Evolutionary conservation across 768 basidiomycete genomes (phyloP), one percentile per base, ranked within the genome.

Genomic region (Podaxis pistillaris): DNA sequence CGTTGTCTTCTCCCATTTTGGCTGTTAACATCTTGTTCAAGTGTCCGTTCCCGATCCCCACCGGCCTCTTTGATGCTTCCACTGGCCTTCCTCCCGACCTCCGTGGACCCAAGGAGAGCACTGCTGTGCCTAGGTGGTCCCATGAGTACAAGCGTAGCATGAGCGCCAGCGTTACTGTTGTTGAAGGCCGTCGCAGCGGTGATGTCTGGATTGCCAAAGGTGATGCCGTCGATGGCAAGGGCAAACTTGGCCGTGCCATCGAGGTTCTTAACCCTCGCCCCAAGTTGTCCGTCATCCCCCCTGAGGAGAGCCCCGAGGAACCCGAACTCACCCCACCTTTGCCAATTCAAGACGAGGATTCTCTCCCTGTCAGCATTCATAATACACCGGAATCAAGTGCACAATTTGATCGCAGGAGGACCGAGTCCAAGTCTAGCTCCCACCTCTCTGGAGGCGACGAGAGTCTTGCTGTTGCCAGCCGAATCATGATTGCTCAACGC

Each of bases 191-290:
- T 36, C 85, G 87, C 52, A 89, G 87, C 66, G 87, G 87, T 26
- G 89, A 91, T 67, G 84, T 91, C 30, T 90, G 90, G 90, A 73
- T 91, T 65, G 71, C 83, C 12, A 87, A 87, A 58, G 88, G 89
- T n/a, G 84, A 90, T 63, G 89, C 89, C 6, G 76, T 87, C 22
- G 86, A 88, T 54, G 86, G 86, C 1, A 88, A 86, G 71, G 75
- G 76, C 59, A 87, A 85, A 67, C 65, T 89, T 33, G 78, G 83
- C 47, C 84, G 88, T 19, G 86, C 86, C 1, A 68, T 91, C 30
- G 83, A 80, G n/a, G 80, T 91, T 75, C 79, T 91, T 36, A 73
- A 79, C 9, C 82, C 88, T 19, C 80, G 78, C 55, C 89, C 90
- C 38, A 87, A 85, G 69, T 81, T 92, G 1, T 85, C 88, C 8